A percentile compares a stretch with the other conserved stretches of the same genome.
These are phyloP conservation scores for Pseudevernia furfuracea DNA, from an alignment of 495 filamentous ascomycete genomes.

Conservation along the genomic window DNA sequence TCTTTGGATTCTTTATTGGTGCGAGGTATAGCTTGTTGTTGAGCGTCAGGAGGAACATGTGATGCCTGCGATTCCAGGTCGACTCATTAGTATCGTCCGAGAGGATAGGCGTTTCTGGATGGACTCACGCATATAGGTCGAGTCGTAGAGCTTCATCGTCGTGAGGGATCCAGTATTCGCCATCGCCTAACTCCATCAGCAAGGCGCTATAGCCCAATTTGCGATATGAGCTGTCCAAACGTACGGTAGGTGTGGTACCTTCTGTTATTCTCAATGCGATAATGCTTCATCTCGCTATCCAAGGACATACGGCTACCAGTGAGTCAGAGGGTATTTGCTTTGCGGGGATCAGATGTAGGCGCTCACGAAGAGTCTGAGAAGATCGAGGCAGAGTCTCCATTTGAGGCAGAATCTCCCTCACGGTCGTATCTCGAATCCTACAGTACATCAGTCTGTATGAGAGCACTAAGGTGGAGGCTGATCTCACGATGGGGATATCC, in stretches of 20 bases:
- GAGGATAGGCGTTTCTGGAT: not conserved
- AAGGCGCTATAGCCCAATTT: slow-evolving; percentile 3
- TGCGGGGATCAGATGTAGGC: not conserved
- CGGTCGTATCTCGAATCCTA: slow-evolving; percentile 22
- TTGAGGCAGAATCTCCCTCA: slow-evolving; percentile 14
- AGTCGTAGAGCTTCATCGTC: slow-evolving; percentile 33
- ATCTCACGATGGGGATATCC: slow-evolving; percentile 23
- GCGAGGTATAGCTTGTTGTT: slow-evolving; percentile 29
- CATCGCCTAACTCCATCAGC: slow-evolving; percentile 26
- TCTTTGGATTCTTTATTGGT: slow-evolving; percentile 22
- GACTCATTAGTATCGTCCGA: not conserved
- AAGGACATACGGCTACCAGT: slow-evolving; percentile 21
- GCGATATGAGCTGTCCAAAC: not conserved
- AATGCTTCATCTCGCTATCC: slow-evolving; percentile 25
- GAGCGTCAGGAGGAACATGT: slow-evolving; percentile 40
- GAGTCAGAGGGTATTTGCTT: not conserved
- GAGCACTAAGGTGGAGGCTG: not conserved
- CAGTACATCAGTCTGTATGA: not conserved
- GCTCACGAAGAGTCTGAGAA: slow-evolving; percentile 24
- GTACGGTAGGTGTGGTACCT: slow-evolving; percentile 36
- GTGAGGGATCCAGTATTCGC: slow-evolving; percentile 33
- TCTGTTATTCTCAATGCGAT: slow-evolving; percentile 33
- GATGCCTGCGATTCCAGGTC: slow-evolving; percentile 30
- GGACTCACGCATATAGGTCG: slow-evolving; percentile 30
- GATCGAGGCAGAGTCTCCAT: slow-evolving; percentile 13